phyloP scores from a whole-genome alignment of 2,329 filamentous ascomycete species.

The Apiospora sp. region DNA sequence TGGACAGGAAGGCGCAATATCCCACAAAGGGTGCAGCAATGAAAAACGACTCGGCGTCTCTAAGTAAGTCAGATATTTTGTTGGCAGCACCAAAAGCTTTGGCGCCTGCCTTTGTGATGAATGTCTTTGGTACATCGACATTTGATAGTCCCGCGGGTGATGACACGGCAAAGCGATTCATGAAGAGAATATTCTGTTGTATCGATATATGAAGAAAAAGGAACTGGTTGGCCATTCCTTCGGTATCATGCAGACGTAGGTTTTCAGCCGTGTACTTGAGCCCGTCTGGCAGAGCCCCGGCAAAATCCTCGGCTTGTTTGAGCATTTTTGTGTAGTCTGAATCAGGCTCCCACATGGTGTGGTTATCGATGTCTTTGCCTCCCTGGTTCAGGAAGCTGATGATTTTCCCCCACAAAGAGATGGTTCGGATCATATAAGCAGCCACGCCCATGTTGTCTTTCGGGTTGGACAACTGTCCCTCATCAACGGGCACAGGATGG shows the following conservation, averaged over 20 bases:
- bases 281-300: conserved; percentile 70
- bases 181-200: conserved; percentile 88
- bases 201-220: conserved; percentile 89
- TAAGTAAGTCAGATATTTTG: conserved; percentile 83
- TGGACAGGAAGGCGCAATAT: conserved; percentile 92
- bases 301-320: conserved; percentile 75
- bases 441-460: conserved; percentile 93
- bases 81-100: conserved; percentile 86
- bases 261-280: conserved; percentile 84
- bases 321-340: conserved; percentile 78
- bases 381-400: conserved; percentile 92
- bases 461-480: conserved; percentile 70
- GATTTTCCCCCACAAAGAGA: conserved; percentile 89
- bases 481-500: conserved; percentile 67
- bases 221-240: conserved; percentile 89
- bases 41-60: conserved; percentile 80
- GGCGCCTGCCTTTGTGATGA: conserved; percentile 77
- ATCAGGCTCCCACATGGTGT: conserved; percentile 82
- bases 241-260: conserved; percentile 81
- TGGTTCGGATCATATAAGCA: conserved; percentile 85
- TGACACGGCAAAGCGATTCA: conserved; percentile 86
- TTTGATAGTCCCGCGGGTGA: conserved; percentile 70
- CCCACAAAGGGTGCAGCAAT: conserved; percentile 92
- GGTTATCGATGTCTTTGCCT: conserved; percentile 78
- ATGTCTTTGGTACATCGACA: conserved; percentile 77